These are phyloP conservation scores for Hypoxylon sp. DNA, from an alignment of 2,329 filamentous ascomycete species.

Conservation along the genomic window DNA sequence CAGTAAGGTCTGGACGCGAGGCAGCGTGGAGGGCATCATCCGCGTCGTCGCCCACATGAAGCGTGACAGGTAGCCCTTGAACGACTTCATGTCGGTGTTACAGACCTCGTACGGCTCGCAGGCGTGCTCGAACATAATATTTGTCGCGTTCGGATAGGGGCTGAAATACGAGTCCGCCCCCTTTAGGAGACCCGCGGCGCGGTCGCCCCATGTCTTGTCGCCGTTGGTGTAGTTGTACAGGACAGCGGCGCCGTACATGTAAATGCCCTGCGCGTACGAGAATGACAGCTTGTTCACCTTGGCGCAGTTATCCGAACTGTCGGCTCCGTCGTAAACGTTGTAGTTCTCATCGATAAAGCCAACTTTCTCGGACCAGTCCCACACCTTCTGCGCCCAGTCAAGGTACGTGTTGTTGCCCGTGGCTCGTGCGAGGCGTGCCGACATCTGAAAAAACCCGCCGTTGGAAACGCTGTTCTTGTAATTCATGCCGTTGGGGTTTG, in stretches of 20 bases:
- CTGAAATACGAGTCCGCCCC: conserved; percentile 60
- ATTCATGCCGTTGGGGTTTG: conserved; percentile 75
- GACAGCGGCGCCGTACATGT: conserved; percentile 69
- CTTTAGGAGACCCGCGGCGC: conserved; percentile 60
- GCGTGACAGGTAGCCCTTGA: conserved; percentile 72
- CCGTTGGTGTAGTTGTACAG: conserved; percentile 67
- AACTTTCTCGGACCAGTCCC: conserved; percentile 67
- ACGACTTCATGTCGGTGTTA: conserved; percentile 69
- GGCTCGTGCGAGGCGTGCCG: conserved; percentile 75
- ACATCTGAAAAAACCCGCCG: conserved; percentile 83
- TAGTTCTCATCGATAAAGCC: conserved; percentile 64
- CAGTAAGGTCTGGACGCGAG: conserved; percentile 58
- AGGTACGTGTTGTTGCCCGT: conserved; percentile 71
- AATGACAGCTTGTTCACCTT: conserved; percentile 64
- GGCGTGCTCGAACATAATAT: conserved; percentile 71
- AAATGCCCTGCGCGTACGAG: conserved; percentile 71
- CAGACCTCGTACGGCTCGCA: conserved; percentile 68
- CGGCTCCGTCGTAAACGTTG: conserved; percentile 70
- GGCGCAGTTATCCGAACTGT: conserved; percentile 61
- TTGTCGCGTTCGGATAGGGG: conserved; percentile 58
- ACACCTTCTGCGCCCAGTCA: conserved; percentile 73
- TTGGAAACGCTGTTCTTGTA: conserved; percentile 88
- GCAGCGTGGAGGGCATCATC: conserved; percentile 62
- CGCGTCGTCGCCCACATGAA: conserved; percentile 68
- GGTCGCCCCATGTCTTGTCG: conserved; percentile 61